Evolutionary conservation across 2,329 filamentous ascomycete species (phyloP).

Genomic region (Aspergillus floridensis): DNA sequence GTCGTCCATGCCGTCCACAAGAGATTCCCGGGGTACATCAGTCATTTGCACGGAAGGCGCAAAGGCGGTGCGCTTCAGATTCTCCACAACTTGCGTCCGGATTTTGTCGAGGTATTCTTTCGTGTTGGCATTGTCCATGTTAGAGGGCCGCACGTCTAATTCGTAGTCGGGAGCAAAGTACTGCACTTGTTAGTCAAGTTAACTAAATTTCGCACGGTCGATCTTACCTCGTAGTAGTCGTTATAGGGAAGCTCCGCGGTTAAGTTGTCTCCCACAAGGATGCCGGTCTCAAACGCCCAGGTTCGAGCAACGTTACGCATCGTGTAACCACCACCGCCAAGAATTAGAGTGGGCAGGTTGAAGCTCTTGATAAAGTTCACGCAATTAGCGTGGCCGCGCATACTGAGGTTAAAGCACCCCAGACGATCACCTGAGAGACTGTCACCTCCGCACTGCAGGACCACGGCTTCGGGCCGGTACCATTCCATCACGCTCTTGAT

Average conservation of each 20-base stretch:
- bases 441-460: slow-evolving; percentile 68
- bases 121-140: slow-evolving; percentile 71
- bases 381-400: slow-evolving; percentile 68
- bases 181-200: slow-evolving; percentile 38
- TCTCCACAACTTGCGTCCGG: slow-evolving; percentile 63
- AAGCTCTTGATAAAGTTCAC: slow-evolving; percentile 68
- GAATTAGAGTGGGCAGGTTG: slow-evolving; percentile 62
- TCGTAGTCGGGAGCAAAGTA: slow-evolving; percentile 70
- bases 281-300: slow-evolving; percentile 68
- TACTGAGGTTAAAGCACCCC: slow-evolving; percentile 68
- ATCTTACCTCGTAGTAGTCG: slow-evolving; percentile 76
- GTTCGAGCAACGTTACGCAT: slow-evolving; percentile 65
- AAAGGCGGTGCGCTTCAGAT: slow-evolving; percentile 61
- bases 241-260: slow-evolving; percentile 84
- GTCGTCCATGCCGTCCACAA: slow-evolving; percentile 58
- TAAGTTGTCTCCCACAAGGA: slow-evolving; percentile 81
- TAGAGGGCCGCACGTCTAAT: slow-evolving; percentile 66
- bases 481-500: slow-evolving; percentile 68
- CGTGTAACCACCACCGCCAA: slow-evolving; percentile 68
- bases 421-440: slow-evolving; percentile 65
- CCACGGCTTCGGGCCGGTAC: slow-evolving; percentile 65
- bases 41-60: slow-evolving; percentile 65
- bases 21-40: slow-evolving; percentile 58
- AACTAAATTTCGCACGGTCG: background rate
- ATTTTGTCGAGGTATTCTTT: slow-evolving; percentile 68